A percentile compares a stretch with the other conserved stretches of the same genome.
These are phyloP conservation scores for Polytrichum commune DNA, from an alignment of 225 moss, liverwort and hornwort genomes.

Conservation along the genomic window DNA sequence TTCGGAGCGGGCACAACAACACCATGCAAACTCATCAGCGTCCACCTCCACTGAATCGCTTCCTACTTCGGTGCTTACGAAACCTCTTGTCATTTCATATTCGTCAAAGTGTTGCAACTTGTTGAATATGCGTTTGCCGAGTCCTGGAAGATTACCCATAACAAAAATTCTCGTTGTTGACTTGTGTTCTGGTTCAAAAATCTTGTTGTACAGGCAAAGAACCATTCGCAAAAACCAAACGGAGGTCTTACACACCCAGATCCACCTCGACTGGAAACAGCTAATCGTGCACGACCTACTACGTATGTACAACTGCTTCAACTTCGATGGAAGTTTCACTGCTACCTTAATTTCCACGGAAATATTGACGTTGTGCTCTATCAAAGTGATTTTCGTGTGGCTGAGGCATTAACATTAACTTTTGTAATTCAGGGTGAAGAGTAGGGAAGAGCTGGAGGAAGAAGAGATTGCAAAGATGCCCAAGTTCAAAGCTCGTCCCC, in stretches of 20 bases:
- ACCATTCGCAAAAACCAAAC: conserved; percentile 15
- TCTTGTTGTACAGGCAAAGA: too few species aligned
- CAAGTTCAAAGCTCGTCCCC: conserved; percentile 61
- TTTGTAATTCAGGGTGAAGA: conserved; percentile 39
- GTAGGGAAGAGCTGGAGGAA: conserved; percentile 43
- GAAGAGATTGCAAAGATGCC: conserved; percentile 57
- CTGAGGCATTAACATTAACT: not conserved
- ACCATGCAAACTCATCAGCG: conserved; percentile 42
- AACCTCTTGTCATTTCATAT: conserved; percentile 8
- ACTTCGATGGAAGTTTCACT: not conserved
- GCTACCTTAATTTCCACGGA: not conserved
- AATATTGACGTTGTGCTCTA: not conserved
- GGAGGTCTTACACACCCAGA: conserved; percentile 20
- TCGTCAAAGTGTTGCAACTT: too few species aligned
- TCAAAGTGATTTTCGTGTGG: not conserved
- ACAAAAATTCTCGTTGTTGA: too few species aligned
- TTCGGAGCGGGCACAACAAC: conserved; percentile 70
- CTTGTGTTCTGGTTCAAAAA: too few species aligned
- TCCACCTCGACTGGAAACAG: conserved; percentile 50
- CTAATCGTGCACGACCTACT: conserved; percentile 43
- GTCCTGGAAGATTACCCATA: too few species aligned
- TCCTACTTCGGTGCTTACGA: conserved; percentile 23
- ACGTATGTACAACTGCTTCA: conserved; percentile 26
- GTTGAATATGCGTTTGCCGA: too few species aligned
- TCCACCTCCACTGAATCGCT: conserved; percentile 23